These are phyloP conservation scores for Nevesoporus exiguus DNA, from an alignment of 768 basidiomycete species.

Conservation along the genomic window DNA sequence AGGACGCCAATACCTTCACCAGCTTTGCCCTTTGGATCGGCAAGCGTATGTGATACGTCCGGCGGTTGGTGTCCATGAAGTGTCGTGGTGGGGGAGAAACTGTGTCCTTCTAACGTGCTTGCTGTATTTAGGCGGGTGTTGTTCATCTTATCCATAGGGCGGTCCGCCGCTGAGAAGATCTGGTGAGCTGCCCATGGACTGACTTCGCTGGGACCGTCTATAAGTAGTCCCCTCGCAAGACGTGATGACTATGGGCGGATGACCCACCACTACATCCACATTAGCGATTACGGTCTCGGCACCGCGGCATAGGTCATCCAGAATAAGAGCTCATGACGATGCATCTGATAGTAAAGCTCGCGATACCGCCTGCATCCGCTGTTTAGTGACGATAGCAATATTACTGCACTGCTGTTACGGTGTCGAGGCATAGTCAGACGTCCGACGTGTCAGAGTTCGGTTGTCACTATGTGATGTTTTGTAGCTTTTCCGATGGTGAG, in stretches of 20 bases:
- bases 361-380: too few relatives aligned
- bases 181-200: neutral
- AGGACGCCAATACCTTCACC: conserved; percentile 1
- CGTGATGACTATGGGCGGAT: neutral
- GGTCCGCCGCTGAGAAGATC: neutral
- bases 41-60: neutral
- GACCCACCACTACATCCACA: too few relatives aligned
- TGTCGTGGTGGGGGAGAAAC: conserved; percentile 9
- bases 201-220: neutral
- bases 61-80: neutral
- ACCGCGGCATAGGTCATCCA: too few relatives aligned
- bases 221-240: neutral
- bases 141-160: neutral
- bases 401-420: too few relatives aligned
- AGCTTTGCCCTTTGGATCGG: neutral
- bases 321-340: too few relatives aligned
- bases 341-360: too few relatives aligned
- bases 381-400: too few relatives aligned
- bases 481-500: too few relatives aligned
- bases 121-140: neutral
- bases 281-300: too few relatives aligned
- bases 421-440: too few relatives aligned
- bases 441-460: too few relatives aligned
- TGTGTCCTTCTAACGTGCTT: neutral
- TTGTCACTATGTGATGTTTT: too few relatives aligned